Evolutionary conservation across 2,329 filamentous ascomycete species (phyloP).

Genomic region (Colletotrichum caudatum): DNA sequence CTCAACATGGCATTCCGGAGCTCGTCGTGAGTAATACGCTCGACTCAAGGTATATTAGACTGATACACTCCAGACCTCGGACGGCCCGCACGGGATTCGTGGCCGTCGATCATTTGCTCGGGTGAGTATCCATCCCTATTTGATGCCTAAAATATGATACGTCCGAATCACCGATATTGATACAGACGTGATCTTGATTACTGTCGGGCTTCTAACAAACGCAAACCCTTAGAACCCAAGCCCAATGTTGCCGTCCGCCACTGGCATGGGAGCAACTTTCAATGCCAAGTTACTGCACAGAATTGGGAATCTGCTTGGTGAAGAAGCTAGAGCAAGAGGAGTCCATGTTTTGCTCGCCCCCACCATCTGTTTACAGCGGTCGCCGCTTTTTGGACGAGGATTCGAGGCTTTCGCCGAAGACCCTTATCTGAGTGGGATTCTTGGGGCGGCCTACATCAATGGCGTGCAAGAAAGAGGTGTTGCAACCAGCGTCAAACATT

Average conservation of each 20-base stretch:
- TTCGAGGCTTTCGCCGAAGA: conserved; percentile 63
- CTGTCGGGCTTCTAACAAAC: conserved; percentile 20
- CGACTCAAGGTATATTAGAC: neutral
- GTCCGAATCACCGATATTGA: neutral
- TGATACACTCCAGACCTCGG: conserved; percentile 20
- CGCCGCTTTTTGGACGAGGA: conserved; percentile 60
- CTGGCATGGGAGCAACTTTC: conserved; percentile 69
- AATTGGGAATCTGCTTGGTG: conserved; percentile 69
- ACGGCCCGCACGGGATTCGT: conserved; percentile 36
- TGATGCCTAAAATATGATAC: neutral
- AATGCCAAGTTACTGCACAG: conserved; percentile 67
- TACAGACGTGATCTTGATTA: neutral
- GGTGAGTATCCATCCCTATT: neutral
- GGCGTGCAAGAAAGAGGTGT: conserved; percentile 59
- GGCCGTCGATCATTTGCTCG: conserved; percentile 33
- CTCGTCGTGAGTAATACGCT: conserved; percentile 14
- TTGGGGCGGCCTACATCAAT: conserved; percentile 57
- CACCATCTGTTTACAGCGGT: conserved; percentile 62
- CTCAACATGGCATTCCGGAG: conserved; percentile 34
- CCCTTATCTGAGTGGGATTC: conserved; percentile 58
- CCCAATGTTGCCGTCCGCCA: conserved; percentile 45
- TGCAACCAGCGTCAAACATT: conserved; percentile 60
- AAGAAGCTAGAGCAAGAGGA: conserved; percentile 68
- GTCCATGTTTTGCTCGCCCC: conserved; percentile 79
- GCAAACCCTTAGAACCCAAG: conserved; percentile 31